These are phyloP conservation scores for Verticillium tricorpus DNA, from an alignment of 2,329 filamentous ascomycete species.

Conservation along the genomic window DNA sequence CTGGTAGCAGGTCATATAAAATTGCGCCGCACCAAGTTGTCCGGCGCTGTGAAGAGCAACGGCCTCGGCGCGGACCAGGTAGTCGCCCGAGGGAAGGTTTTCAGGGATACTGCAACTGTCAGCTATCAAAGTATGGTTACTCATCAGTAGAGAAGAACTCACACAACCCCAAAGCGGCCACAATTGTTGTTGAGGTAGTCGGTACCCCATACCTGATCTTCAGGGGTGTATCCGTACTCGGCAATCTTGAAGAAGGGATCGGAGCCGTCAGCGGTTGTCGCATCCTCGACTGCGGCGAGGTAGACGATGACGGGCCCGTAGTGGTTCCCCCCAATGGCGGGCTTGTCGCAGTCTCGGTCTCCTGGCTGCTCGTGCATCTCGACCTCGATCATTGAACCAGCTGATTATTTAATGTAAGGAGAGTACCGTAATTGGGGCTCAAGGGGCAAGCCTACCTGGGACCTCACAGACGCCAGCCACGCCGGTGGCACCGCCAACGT, in stretches of 20 bases:
- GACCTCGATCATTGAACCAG: slow-evolving; percentile 34
- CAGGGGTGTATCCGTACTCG: slow-evolving; percentile 29
- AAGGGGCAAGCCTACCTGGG: neutral
- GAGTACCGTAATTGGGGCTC: no score
- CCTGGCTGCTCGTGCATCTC: slow-evolving; percentile 42
- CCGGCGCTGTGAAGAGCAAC: slow-evolving; percentile 37
- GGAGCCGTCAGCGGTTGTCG: slow-evolving; percentile 35
- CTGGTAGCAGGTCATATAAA: slow-evolving; percentile 14
- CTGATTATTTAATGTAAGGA: slow-evolving; percentile 9
- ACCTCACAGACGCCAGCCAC: slow-evolving; percentile 22
- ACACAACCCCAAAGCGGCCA: neutral
- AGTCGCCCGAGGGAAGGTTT: slow-evolving; percentile 35
- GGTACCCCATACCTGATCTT: slow-evolving; percentile 9
- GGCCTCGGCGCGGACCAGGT: slow-evolving; percentile 38
- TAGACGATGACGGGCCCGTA: slow-evolving; percentile 46
- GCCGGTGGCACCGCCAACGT: slow-evolving; percentile 28
- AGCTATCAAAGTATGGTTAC: neutral
- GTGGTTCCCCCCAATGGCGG: slow-evolving; percentile 49
- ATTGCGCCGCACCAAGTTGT: slow-evolving; percentile 15
- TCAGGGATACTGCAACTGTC: slow-evolving; percentile 23
- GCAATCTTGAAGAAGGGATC: slow-evolving; percentile 49
- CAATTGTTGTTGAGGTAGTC: slow-evolving; percentile 6
- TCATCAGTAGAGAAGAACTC: neutral
- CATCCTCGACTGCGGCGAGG: slow-evolving; percentile 42
- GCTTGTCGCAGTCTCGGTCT: slow-evolving; percentile 36